A percentile compares a stretch with the other conserved stretches of the same genome.
Evolutionary conservation across 2,329 filamentous ascomycete genomes (phyloP).

Genomic region (Aspergillus amoenus): DNA sequence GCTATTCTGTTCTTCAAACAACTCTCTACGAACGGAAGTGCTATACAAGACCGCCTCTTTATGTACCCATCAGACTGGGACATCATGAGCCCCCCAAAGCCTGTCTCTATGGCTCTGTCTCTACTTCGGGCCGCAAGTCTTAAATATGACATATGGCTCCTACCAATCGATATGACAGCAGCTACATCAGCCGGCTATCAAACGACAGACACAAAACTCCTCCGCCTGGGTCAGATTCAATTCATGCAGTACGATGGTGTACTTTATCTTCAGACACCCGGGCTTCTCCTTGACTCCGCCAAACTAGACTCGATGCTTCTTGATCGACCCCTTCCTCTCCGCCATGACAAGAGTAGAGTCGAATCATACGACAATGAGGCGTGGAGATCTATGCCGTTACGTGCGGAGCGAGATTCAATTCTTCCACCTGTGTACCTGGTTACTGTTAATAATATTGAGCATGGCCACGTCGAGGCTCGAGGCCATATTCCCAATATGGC

Average conservation of each 20-base stretch:
- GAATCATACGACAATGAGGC: conserved; percentile 41
- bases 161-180: conserved; percentile 41
- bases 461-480: conserved; percentile 35
- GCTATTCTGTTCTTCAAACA: conserved; percentile 45
- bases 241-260: conserved; percentile 46
- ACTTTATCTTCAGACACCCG: conserved; percentile 44
- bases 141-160: conserved; percentile 41
- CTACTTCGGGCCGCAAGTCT: conserved; percentile 40
- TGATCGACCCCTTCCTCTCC: conserved; percentile 32
- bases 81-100: conserved; percentile 25
- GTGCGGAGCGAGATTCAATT: conserved; percentile 29
- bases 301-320: conserved; percentile 41
- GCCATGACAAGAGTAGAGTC: conserved; percentile 31
- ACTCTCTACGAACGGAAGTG: conserved; percentile 34
- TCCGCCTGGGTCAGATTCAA: conserved; percentile 39
- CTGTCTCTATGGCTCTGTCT: conserved; percentile 34
- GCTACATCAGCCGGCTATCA: conserved; percentile 33
- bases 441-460: conserved; percentile 37
- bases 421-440: conserved; percentile 39
- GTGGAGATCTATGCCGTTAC: conserved; percentile 38
- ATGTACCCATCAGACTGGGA: conserved; percentile 50
- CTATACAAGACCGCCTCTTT: conserved; percentile 43
- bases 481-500: conserved; percentile 37
- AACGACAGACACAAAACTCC: conserved; percentile 36
- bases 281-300: conserved; percentile 38